These are phyloP conservation scores for Neofusicoccum cordaticola DNA, from an alignment of 2,329 filamentous ascomycete species.

Conservation along the genomic window DNA sequence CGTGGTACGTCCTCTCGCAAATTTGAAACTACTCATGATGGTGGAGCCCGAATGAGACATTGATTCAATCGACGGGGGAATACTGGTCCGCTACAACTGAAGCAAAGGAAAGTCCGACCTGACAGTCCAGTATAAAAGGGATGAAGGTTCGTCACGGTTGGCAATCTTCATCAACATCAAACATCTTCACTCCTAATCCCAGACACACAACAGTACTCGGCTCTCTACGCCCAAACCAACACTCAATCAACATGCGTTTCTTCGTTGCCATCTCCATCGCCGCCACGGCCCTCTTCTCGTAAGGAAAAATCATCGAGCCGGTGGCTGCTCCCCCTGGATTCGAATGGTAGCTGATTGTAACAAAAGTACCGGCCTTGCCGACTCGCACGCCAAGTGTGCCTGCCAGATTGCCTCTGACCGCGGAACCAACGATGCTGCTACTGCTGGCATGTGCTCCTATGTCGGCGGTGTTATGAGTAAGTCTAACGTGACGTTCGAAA, in stretches of 20 bases:
- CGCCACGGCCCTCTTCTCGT: not conserved
- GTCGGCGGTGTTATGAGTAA: not conserved
- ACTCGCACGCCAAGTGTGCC: not conserved
- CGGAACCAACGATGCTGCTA: not conserved
- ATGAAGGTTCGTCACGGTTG: not conserved
- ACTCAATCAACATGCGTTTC: not conserved
- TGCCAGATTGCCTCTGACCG: conserved; percentile 1
- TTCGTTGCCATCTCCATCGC: not conserved
- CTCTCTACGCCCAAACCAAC: not conserved
- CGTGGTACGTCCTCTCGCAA: not conserved
- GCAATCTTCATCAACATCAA: not conserved
- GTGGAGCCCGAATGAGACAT: not conserved
- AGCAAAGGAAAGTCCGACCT: not conserved
- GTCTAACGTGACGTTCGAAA: not conserved
- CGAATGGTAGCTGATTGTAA: not conserved
- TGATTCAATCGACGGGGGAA: not conserved
- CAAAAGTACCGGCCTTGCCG: not conserved
- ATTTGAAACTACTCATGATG: not conserved
- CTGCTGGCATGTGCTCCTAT: not conserved
- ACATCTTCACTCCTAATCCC: not conserved
- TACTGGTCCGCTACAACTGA: not conserved
- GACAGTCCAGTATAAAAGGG: not conserved
- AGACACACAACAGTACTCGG: not conserved
- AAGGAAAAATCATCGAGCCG: not conserved
- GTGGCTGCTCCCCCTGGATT: not conserved